Evolutionary conservation across 306 rosid species (phyloP).

Genomic region (Vachellia collinsii): DNA sequence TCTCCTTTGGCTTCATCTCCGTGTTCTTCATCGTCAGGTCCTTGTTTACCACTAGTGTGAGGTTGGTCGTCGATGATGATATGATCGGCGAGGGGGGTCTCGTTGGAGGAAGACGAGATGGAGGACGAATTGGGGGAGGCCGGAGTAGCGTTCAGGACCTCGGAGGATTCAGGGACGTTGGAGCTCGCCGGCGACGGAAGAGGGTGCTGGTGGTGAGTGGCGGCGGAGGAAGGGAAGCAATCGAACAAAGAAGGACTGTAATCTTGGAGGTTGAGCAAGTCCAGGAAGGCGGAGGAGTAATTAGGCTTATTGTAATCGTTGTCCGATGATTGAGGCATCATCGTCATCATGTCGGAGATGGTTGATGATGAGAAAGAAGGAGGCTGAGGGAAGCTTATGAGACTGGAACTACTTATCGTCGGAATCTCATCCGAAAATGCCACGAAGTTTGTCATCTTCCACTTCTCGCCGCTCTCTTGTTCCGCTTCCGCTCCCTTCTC

Average conservation of each 20-base stretch:
- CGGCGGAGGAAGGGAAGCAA: constrained; percentile 40
- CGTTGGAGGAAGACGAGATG: constrained; percentile 75
- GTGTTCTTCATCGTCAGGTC: constrained; percentile 33
- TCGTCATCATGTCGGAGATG: constrained; percentile 55
- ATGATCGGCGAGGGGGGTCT: constrained; percentile 30
- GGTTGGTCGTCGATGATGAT: constrained; percentile 24
- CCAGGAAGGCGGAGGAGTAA: constrained; percentile 51
- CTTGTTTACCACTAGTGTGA: constrained; percentile 2
- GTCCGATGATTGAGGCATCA: background rate
- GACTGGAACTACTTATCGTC: background rate
- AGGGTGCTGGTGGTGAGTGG: constrained; percentile 10
- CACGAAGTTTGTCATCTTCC: constrained; percentile 33
- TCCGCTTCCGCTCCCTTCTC: constrained; percentile 40
- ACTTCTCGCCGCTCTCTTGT: constrained; percentile 22
- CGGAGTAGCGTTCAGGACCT: constrained; percentile 70
- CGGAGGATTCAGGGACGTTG: constrained; percentile 58
- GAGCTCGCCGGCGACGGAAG: constrained; percentile 50
- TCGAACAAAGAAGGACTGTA: constrained; percentile 52
- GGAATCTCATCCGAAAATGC: constrained; percentile 64
- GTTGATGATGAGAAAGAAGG: constrained; percentile 41
- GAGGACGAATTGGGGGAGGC: constrained; percentile 70
- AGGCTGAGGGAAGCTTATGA: constrained; percentile 10
- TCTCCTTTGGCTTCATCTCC: constrained; percentile 29
- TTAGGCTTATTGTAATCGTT: constrained; percentile 14
- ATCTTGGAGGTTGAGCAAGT: constrained; percentile 46